A percentile compares a stretch with the other conserved stretches of the same genome.
Evolutionary conservation across 2,329 filamentous ascomycete genomes (phyloP).

Genomic region (Fusarium denticulatum): DNA sequence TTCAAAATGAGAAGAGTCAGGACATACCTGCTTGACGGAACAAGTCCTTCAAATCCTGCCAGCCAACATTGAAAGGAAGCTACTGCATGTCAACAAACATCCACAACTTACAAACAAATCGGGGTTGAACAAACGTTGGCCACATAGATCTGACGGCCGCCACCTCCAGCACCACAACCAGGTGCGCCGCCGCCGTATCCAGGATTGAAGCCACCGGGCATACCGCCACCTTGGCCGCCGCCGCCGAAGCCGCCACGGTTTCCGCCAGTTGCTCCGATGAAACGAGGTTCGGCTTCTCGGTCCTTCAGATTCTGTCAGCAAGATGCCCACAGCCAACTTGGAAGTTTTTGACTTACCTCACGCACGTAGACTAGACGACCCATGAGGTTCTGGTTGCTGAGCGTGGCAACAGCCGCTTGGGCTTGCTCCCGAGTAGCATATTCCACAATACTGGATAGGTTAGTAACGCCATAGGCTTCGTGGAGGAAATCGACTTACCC

Average conservation of each 20-base stretch:
- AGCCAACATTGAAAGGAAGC: slow-evolving; percentile 97
- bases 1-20: neutral
- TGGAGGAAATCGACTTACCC: slow-evolving; percentile 74
- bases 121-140: slow-evolving; percentile 84
- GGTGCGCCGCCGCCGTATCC: slow-evolving; percentile 64
- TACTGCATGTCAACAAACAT: slow-evolving; percentile 54
- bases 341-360: slow-evolving; percentile 71
- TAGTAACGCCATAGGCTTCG: slow-evolving; percentile 39
- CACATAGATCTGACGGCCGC: slow-evolving; percentile 92
- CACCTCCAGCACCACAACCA: slow-evolving; percentile 58
- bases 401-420: slow-evolving; percentile 93
- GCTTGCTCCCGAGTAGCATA: slow-evolving; percentile 99
- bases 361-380: slow-evolving; percentile 97
- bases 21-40: slow-evolving; percentile 96
- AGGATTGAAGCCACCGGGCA: slow-evolving; percentile 65
- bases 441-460: slow-evolving; percentile 89
- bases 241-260: slow-evolving; percentile 71
- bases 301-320: slow-evolving; percentile 66
- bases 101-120: slow-evolving; percentile 10
- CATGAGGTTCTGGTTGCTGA: slow-evolving; percentile 99
- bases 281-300: slow-evolving; percentile 96
- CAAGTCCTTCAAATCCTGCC: slow-evolving; percentile 98
- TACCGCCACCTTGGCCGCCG: slow-evolving; percentile 57
- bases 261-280: slow-evolving; percentile 77
- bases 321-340: neutral